A percentile compares a stretch with the other conserved stretches of the same genome.
phyloP scores from a whole-genome alignment of 495 filamentous ascomycete genomes.

The Hypoxylon cercidicola region DNA sequence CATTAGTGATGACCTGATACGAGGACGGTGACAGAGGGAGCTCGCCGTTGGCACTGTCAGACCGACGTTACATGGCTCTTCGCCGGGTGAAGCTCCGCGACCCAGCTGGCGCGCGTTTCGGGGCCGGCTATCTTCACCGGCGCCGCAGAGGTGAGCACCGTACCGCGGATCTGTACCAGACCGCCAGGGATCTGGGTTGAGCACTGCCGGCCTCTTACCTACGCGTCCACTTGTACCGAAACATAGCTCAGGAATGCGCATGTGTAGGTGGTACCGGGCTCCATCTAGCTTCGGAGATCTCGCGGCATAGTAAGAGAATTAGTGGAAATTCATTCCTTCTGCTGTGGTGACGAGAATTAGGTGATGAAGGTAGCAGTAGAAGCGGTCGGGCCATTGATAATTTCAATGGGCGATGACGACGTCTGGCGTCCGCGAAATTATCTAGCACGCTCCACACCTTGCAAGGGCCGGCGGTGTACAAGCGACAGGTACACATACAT shows the following conservation, averaged over 20 bases:
- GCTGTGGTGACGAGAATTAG: background rate
- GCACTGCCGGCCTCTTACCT: slow-evolving; percentile 1
- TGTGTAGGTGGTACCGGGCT: slow-evolving; percentile 9
- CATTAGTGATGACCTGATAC: background rate
- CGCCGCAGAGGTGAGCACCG: slow-evolving; percentile 31
- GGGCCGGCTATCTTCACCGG: slow-evolving; percentile 20
- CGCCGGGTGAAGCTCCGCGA: slow-evolving; percentile 27
- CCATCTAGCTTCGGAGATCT: slow-evolving; percentile 23
- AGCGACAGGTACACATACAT: slow-evolving; percentile 1
- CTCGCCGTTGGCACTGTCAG: slow-evolving; percentile 18
- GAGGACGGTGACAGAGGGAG: slow-evolving; percentile 2
- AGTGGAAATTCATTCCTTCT: background rate
- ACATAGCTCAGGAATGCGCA: background rate
- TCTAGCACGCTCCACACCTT: slow-evolving; percentile 39
- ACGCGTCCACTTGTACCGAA: background rate
- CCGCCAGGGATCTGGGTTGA: slow-evolving; percentile 26
- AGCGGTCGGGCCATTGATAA: background rate
- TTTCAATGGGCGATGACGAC: slow-evolving; percentile 27
- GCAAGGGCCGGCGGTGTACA: slow-evolving; percentile 23
- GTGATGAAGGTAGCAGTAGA: slow-evolving; percentile 1
- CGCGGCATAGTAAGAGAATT: background rate
- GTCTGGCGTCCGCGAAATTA: slow-evolving; percentile 40
- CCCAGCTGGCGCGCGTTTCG: slow-evolving; percentile 1
- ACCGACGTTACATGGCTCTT: slow-evolving; percentile 33
- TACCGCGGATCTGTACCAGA: slow-evolving; percentile 15